Evolutionary conservation across 441 rosid species (phyloP).

Genomic region (Erysimum cheiri): DNA sequence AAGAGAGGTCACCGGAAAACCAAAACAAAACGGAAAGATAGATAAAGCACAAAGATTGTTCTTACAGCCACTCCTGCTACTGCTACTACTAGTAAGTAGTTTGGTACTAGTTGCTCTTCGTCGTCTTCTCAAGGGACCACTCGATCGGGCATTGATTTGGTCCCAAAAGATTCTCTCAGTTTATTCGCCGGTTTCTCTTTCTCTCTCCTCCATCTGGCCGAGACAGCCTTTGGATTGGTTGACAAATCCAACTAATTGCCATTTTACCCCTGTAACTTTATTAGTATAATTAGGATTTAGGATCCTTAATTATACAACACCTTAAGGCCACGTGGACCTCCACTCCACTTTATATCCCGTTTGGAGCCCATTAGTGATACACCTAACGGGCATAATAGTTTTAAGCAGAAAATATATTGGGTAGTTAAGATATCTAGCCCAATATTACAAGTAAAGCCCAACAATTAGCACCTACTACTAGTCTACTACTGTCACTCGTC

Average conservation of each 20-base stretch:
- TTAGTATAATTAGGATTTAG: no score
- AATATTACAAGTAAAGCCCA: slow-evolving; percentile 5
- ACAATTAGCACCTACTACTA: background rate
- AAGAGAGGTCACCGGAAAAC: background rate
- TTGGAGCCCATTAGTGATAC: no score
- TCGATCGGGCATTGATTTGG: slow-evolving; percentile 49
- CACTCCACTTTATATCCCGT: background rate
- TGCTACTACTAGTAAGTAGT: background rate
- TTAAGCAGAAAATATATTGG: background rate
- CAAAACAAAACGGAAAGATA: background rate
- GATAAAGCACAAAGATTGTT: background rate
- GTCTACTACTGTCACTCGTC: background rate
- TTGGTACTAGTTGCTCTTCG: background rate
- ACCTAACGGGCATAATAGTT: background rate
- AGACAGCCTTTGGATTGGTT: no score
- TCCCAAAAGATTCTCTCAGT: slow-evolving; percentile 26
- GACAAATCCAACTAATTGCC: slow-evolving; percentile 35
- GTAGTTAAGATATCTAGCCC: background rate
- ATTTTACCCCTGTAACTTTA: slow-evolving; percentile 40
- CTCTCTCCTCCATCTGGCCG: background rate
- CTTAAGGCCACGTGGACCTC: slow-evolving; percentile 38
- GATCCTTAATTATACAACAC: background rate
- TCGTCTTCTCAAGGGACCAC: slow-evolving; percentile 26
- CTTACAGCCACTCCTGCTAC: background rate
- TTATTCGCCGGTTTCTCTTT: slow-evolving; percentile 19